Evolutionary conservation across 2,329 filamentous ascomycete genomes (phyloP).

Genomic region (Huntiella abstrusa): DNA sequence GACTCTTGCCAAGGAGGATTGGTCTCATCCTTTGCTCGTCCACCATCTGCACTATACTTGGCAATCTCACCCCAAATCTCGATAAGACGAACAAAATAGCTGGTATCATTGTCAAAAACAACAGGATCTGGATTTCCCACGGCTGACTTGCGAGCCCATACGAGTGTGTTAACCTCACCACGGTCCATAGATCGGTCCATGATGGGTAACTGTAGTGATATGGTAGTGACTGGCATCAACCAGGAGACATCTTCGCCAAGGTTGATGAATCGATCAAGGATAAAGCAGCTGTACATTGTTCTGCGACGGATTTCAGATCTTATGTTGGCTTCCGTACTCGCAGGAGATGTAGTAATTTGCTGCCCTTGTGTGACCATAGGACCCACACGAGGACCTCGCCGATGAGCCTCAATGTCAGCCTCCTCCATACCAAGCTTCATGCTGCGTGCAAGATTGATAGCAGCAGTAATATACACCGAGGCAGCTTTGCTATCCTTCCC

Average conservation of each 20-base stretch:
- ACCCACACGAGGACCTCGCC: background rate
- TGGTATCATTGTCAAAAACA: slow-evolving; percentile 29
- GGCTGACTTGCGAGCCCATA: slow-evolving; percentile 9
- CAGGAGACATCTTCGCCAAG: slow-evolving; percentile 32
- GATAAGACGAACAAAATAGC: slow-evolving; percentile 38
- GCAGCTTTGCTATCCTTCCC: slow-evolving; percentile 32
- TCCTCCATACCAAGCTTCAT: slow-evolving; percentile 22
- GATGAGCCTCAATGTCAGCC: background rate
- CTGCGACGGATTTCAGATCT: slow-evolving; percentile 45
- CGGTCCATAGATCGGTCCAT: slow-evolving; percentile 23
- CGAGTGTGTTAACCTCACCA: slow-evolving; percentile 3
- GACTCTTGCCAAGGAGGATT: slow-evolving; percentile 41
- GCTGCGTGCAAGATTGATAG: slow-evolving; percentile 43
- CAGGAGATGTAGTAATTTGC: slow-evolving; percentile 12
- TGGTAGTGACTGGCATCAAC: slow-evolving; percentile 5
- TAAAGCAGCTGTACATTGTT: slow-evolving; percentile 58
- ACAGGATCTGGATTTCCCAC: slow-evolving; percentile 11
- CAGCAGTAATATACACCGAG: slow-evolving; percentile 41
- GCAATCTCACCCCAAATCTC: slow-evolving; percentile 41
- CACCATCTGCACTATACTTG: slow-evolving; percentile 32
- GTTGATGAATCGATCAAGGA: slow-evolving; percentile 50
- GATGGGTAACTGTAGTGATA: slow-evolving; percentile 1
- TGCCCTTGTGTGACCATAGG: too few relatives aligned
- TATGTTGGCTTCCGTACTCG: slow-evolving; percentile 14
- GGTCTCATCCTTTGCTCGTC: slow-evolving; percentile 28